Base-by-base conservation (phyloP, 140 eudicot genomes). In the Cichorium intybus region DNA sequence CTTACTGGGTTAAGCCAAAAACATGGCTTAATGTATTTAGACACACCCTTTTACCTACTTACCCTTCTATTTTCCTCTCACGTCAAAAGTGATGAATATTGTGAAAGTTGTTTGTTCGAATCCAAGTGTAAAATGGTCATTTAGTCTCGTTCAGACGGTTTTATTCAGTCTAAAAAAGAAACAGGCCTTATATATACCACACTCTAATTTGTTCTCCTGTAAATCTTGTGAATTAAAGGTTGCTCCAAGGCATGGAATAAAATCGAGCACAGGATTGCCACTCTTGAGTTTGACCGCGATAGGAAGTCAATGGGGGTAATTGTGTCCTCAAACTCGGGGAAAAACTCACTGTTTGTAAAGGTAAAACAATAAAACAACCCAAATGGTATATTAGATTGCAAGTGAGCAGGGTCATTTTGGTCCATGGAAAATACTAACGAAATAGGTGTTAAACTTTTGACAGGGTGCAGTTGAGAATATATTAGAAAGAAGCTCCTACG, bases 221-320 rank as follows among this genome's bases (percentile, higher is more conserved):
- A 12, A 12, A 20, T 52, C 20, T 10, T 26, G 16, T 26, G 56
- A 31, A 55, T 33, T 49, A 17, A 62, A 89, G 95, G 64, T 70
- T 89, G 86, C 45, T 89, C 82, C 17, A 63, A 28, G 24, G 71
- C 75, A 43, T 85, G 96, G 96, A 70, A 58, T 61, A 71, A 71
- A 51, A 53, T 24, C 8, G 86, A 82, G 62, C 58, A 33, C 60
- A 87, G 95, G 29, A 89, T 89, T 31, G 96, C 90, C 65, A 89
- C 96, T 41, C 95, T 89, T 20, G 91, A 89, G 82, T 90, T 90
- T 78, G 97, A 90, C 49, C 97, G 99, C 59, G 95, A 86, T 69
- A 79, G 97, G 77, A 94, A 94, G 74, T 94, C 99, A 16, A 94
- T 94, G 95, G 95, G 96, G 60, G 87, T 82, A 16, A 83, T 85